These are phyloP conservation scores for Citrus glauca DNA, from an alignment of 345 rosid genomes.

Conservation along the genomic window DNA sequence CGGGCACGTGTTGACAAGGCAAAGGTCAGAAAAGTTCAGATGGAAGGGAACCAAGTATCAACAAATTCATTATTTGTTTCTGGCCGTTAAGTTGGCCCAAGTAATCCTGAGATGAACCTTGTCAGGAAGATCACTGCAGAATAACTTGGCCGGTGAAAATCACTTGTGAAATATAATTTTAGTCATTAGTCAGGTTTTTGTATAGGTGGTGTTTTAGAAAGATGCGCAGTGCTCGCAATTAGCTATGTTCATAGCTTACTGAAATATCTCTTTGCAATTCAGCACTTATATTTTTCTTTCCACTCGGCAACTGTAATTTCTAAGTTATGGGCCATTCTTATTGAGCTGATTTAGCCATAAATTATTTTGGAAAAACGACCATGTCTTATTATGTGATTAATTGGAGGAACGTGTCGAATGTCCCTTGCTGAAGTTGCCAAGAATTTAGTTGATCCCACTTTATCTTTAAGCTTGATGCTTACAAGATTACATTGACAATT, in stretches of 20 bases:
- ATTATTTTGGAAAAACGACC: conserved; percentile 8
- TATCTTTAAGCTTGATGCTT: not conserved
- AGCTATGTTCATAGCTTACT: conserved; percentile 23
- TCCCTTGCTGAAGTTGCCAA: not conserved
- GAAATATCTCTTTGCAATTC: conserved; percentile 18
- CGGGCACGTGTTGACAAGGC: conserved; percentile 88
- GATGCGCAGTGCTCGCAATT: conserved; percentile 22
- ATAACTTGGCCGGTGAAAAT: conserved; percentile 14
- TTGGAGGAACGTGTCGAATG: not conserved
- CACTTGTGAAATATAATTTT: conserved; percentile 11
- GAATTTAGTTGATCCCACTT: not conserved
- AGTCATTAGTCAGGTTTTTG: conserved; percentile 25
- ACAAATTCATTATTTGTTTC: conserved; percentile 68
- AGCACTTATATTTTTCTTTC: conserved; percentile 22
- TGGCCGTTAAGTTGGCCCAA: conserved; percentile 50
- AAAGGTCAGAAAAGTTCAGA: conserved; percentile 65
- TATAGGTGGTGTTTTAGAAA: conserved; percentile 36
- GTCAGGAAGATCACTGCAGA: conserved; percentile 19
- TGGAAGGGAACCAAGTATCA: conserved; percentile 55
- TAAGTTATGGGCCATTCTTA: conserved; percentile 24
- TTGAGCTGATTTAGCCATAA: conserved; percentile 25
- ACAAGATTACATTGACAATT: not conserved
- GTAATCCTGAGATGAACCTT: conserved; percentile 15
- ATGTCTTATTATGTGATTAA: conserved; percentile 5
- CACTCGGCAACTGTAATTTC: conserved; percentile 22